Evolutionary conservation across 352 stramenopile genomes (phyloP).

Genomic region (Phytophthora sp.): DNA sequence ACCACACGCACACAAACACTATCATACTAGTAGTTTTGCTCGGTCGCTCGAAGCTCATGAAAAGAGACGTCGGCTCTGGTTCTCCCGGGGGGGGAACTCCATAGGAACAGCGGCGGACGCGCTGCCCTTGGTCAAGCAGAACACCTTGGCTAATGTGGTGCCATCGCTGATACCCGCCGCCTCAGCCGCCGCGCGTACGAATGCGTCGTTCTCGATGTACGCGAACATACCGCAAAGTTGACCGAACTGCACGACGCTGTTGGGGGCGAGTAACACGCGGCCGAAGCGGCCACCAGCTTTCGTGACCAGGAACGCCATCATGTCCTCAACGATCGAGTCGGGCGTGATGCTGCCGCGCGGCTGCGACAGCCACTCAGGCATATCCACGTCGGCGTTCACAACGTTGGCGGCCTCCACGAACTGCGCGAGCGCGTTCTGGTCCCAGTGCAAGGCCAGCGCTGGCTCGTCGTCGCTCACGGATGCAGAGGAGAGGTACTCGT

Average conservation of each 20-base stretch:
- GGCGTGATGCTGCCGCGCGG: slow-evolving; percentile 40
- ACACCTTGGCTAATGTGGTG: slow-evolving; percentile 42
- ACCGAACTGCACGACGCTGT: slow-evolving; percentile 50
- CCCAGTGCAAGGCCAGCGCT: slow-evolving; percentile 40
- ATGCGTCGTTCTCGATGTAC: slow-evolving; percentile 50
- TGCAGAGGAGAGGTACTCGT: slow-evolving; percentile 43
- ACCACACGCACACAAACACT: slow-evolving; percentile 31
- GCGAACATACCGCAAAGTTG: slow-evolving; percentile 52
- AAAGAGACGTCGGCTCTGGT: slow-evolving; percentile 40
- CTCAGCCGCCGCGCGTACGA: slow-evolving; percentile 38
- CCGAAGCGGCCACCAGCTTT: slow-evolving; percentile 41
- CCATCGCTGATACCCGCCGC: slow-evolving; percentile 25
- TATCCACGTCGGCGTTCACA: slow-evolving; percentile 26
- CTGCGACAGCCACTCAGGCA: slow-evolving; percentile 43
- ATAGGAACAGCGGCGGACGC: slow-evolving; percentile 39
- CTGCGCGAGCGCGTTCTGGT: slow-evolving; percentile 37
- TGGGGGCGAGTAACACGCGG: slow-evolving; percentile 39
- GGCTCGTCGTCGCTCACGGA: slow-evolving; percentile 48
- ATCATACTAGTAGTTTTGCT: slow-evolving; percentile 36
- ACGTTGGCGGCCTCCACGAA: slow-evolving; percentile 43
- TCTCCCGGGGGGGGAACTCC: slow-evolving; percentile 47
- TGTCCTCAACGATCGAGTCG: slow-evolving; percentile 46
- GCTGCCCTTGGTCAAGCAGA: slow-evolving; percentile 42
- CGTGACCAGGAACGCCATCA: slow-evolving; percentile 41
- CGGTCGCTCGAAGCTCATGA: slow-evolving; percentile 20